phyloP scores from a whole-genome alignment of 2,329 filamentous ascomycete genomes.

The Blastomyces silverae region DNA sequence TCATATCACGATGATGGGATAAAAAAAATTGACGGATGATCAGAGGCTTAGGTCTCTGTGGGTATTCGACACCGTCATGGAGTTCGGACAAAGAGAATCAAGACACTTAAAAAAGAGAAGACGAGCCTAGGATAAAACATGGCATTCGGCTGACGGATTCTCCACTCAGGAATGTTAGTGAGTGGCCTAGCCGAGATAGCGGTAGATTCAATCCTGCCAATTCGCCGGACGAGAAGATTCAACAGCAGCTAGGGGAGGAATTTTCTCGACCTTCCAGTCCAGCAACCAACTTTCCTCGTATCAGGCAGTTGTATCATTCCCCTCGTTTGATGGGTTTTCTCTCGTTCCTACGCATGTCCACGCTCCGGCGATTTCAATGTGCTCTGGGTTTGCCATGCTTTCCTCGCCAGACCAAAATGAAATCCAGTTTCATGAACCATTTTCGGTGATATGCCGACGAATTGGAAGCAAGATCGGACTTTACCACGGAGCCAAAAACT shows the following conservation, averaged over 20 bases:
- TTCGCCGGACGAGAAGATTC: not conserved
- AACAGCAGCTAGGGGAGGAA: not conserved
- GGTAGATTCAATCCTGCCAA: not conserved
- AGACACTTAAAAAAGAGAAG: not conserved
- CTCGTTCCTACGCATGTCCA: not conserved
- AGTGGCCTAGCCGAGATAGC: conserved; percentile 6
- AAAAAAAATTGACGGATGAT: not conserved
- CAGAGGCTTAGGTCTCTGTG: not conserved
- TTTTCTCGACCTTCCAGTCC: not conserved
- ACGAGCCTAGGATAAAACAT: conserved; percentile 3
- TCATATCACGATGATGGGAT: not conserved
- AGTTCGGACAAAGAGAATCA: not conserved
- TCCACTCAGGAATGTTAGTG: not conserved
- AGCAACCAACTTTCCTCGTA: not conserved
- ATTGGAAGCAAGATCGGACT: not conserved
- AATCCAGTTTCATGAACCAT: not conserved
- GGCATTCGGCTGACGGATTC: conserved; percentile 5
- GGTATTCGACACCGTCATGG: too few relatives aligned
- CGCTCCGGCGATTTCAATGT: not conserved
- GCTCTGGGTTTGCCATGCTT: not conserved
- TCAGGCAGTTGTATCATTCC: not conserved
- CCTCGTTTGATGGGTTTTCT: not conserved
- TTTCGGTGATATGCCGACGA: not conserved
- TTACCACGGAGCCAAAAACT: not conserved
- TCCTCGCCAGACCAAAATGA: not conserved